Percentiles rank a stretch among this genome's conserved stretches.
Conservation (phyloP, 2,329 filamentous ascomycete genomes). For the Elsinoe arachidis region DNA sequence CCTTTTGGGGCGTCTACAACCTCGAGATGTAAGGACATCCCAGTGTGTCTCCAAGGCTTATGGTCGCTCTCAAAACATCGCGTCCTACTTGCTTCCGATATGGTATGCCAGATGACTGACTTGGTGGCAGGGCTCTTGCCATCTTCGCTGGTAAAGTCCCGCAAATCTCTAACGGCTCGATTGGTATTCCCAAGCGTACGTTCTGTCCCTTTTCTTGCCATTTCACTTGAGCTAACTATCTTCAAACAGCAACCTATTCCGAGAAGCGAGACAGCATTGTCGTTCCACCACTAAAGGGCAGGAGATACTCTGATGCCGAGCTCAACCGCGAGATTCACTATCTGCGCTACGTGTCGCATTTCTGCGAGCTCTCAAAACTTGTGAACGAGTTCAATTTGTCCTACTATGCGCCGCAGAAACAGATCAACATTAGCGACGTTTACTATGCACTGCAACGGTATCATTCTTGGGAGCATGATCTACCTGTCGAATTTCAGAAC, state of each 20-base stretch:
- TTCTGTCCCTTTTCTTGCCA: neutral
- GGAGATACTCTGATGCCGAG: neutral
- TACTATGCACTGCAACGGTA: constrained; percentile 1
- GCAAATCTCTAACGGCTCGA: neutral
- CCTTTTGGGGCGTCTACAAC: constrained; percentile 46
- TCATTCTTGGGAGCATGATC: constrained; percentile 1
- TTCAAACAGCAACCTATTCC: neutral
- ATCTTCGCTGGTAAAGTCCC: constrained; percentile 1
- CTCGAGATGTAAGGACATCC: constrained; percentile 36
- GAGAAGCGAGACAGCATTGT: constrained; percentile 6
- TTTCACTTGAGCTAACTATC: too few species aligned
- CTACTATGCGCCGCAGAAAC: neutral
- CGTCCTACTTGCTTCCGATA: too few species aligned
- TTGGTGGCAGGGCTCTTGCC: neutral
- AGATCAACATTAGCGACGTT: neutral
- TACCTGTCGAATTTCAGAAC: constrained; percentile 1
- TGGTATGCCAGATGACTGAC: too few species aligned
- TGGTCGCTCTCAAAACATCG: too few species aligned
- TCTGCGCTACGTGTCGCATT: neutral
- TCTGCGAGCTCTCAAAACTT: constrained; percentile 9
- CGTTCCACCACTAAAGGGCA: neutral
- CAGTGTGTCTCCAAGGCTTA: neutral
- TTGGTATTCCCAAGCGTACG: constrained; percentile 1
- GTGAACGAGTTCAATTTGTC: constrained; percentile 1
- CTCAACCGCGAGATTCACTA: constrained; percentile 6